Base-by-base conservation (phyloP, 1,139 yeast genomes). In the Magnusiomyces suaveolens region DNA sequence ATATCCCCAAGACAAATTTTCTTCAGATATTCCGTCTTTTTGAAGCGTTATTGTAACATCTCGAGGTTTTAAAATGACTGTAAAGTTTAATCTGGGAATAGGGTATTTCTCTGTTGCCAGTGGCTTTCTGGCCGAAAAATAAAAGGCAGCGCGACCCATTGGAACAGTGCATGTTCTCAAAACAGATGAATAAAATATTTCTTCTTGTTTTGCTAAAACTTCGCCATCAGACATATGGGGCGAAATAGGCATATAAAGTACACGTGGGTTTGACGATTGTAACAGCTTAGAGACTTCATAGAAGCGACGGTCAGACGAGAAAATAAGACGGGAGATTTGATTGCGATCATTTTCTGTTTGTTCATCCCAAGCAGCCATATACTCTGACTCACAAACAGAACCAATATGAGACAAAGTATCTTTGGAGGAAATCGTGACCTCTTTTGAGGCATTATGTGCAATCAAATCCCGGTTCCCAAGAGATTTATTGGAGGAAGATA, bases 41-140 rank as follows among this genome's bases (percentile, higher is more conserved):
- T 83, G 83, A 2, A 83, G 69, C 0, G 83, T 75, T 1, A 87
- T 79, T 29, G 82, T 85, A 2, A 82, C 76, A 70, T 82, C 81
- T 47, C 76, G 76, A 0, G 97, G 95, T 20, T 80, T 73, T 52
- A 90, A 79, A 25, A 80, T 64, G 0, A 88, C 79, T 57, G 78
- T 80, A 60, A 87, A 80, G 64, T 87, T 86, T 66, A 92, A 73
- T 57, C 80, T 81, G 0, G 95, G 92, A 25, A 86, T 81, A 0
- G 87, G 86, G 62, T 88, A 86, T 59, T 83, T 82, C 65, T 92
- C 97, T 0, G 97, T 88, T 41, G 87, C 76, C 54, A 89, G 70
- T 0, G 97, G 97, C 55, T 77, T 75, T 57, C 88, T 76, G 16
- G 92, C 83, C 1, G 87, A 83, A 60, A 79, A 82, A 62, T 78